phyloP scores from a whole-genome alignment of 306 rosid species.

The Biancaea sappan region DNA sequence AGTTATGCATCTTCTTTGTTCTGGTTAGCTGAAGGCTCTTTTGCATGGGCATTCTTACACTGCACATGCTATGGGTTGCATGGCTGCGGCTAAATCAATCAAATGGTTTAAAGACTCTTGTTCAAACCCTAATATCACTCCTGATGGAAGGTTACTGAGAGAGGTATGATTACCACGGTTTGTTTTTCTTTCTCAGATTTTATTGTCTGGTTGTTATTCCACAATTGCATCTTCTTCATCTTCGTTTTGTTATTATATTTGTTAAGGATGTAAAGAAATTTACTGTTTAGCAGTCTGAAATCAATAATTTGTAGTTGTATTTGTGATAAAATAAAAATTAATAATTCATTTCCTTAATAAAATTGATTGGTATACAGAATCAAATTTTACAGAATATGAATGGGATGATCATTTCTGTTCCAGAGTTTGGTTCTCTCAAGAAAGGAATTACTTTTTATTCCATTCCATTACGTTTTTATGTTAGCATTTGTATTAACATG shows the following conservation, averaged over 20 bases:
- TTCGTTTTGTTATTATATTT: not conserved
- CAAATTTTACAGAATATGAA: not conserved
- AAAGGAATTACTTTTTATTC: not conserved
- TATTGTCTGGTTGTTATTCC: conserved; percentile 17
- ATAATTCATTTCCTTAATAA: conserved; percentile 1
- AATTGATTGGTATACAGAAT: not conserved
- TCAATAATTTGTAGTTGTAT: not conserved
- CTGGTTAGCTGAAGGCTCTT: conserved; percentile 81
- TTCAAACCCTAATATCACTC: conserved; percentile 62
- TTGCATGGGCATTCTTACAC: conserved; percentile 95
- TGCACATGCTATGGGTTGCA: conserved; percentile 94
- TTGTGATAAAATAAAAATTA: not conserved
- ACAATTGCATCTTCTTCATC: not conserved
- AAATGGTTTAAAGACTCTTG: conserved; percentile 85
- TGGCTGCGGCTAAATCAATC: conserved; percentile 85
- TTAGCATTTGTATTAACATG: not conserved
- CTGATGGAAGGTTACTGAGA: conserved; percentile 61
- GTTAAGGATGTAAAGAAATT: not conserved
- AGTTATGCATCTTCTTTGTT: conserved; percentile 33
- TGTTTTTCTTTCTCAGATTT: conserved; percentile 10
- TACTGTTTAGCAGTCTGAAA: not conserved
- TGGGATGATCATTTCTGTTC: not conserved
- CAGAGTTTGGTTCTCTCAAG: not conserved
- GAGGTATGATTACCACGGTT: conserved; percentile 58
- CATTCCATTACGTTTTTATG: not conserved